Percentiles rank a stretch among this genome's conserved stretches.
Conservation (phyloP, 768 basidiomycete species). For the Amylocystis lapponica region DNA sequence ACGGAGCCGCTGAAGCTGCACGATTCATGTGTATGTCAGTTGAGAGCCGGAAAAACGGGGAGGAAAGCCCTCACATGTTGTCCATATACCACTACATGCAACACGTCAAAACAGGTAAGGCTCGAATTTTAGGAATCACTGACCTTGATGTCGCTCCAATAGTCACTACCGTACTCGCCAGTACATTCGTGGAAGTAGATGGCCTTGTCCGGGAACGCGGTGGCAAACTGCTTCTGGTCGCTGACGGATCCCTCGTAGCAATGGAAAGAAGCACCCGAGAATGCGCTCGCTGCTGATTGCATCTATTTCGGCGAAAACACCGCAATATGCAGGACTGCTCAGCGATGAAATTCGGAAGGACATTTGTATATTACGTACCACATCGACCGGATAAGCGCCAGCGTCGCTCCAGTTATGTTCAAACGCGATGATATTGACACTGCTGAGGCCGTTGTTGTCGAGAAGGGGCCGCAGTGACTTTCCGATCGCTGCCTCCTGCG, state of each 20-base stretch:
- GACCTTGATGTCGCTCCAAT: constrained; percentile 81
- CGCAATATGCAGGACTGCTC: too few relatives aligned
- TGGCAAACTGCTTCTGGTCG: constrained; percentile 52
- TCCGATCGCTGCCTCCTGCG: constrained; percentile 56
- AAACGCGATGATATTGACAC: constrained; percentile 58
- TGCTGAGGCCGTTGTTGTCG: constrained; percentile 53
- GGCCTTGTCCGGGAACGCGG: constrained; percentile 54
- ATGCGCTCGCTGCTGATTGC: constrained; percentile 49
- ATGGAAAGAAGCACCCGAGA: constrained; percentile 66
- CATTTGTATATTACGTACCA: constrained; percentile 28
- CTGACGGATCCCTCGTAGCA: constrained; percentile 57
- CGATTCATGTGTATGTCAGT: not conserved
- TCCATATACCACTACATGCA: constrained; percentile 58
- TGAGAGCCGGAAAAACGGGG: constrained; percentile 12
- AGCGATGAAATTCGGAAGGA: not conserved
- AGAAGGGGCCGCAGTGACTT: constrained; percentile 52
- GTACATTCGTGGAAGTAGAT: constrained; percentile 58
- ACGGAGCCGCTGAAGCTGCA: constrained; percentile 36
- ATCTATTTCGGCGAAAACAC: constrained; percentile 30
- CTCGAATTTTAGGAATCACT: not conserved
- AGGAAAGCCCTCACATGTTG: constrained; percentile 47
- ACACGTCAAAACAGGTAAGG: not conserved
- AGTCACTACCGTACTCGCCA: constrained; percentile 61
- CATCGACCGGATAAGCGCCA: constrained; percentile 53
- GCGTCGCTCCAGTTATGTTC: constrained; percentile 77